Evolutionary conservation across 169 alveolate genomes (phyloP).

Genomic region (Fabrea salina): DNA sequence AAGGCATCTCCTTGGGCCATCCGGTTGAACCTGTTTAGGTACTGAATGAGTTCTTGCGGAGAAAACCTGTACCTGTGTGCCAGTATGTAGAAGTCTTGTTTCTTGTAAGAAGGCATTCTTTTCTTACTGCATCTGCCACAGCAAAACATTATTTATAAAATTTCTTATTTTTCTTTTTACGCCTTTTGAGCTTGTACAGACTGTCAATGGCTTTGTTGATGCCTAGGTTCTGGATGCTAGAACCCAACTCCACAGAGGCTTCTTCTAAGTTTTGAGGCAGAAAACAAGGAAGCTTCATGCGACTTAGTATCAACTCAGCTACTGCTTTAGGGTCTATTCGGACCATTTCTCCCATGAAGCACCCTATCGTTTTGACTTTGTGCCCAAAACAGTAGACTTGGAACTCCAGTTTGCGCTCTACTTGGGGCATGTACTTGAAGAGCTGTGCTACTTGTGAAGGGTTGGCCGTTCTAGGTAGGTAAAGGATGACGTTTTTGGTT

Average conservation of each 20-base stretch:
- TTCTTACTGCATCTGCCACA: conserved; percentile 6
- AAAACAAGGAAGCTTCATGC: background rate
- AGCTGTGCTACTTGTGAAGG: background rate
- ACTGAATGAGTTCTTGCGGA: background rate
- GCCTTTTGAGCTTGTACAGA: no score
- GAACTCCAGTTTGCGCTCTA: conserved; percentile 2
- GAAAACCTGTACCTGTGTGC: background rate
- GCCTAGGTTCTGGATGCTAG: background rate
- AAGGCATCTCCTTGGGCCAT: conserved; percentile 9
- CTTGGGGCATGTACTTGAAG: background rate
- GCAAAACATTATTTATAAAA: no score
- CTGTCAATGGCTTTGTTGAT: no score
- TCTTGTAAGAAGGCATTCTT: background rate
- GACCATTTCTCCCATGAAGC: conserved; percentile 11
- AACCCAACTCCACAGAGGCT: background rate
- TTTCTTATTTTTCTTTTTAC: no score
- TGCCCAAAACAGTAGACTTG: background rate
- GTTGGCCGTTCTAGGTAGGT: conserved; percentile 7
- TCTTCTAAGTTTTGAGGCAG: background rate
- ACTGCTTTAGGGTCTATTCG: background rate
- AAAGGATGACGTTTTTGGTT: background rate
- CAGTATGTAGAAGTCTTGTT: background rate
- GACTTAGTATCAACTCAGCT: background rate
- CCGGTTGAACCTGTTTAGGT: background rate
- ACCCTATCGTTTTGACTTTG: background rate